These are phyloP conservation scores for Alnus rubra DNA, from an alignment of 306 rosid species.

Conservation along the genomic window DNA sequence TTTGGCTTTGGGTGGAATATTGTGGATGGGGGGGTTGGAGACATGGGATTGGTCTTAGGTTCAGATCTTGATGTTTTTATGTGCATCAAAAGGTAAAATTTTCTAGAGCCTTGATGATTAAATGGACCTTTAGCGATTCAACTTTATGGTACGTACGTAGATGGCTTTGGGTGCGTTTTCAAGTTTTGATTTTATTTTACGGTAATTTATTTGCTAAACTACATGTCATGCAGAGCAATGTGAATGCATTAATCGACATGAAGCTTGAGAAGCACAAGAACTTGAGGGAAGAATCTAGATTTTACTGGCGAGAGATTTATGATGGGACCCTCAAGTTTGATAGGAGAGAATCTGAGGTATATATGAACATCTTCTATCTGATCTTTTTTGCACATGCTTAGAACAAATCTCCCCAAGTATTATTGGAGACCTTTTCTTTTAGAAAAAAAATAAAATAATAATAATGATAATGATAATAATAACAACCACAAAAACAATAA, in stretches of 20 bases:
- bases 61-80: not conserved
- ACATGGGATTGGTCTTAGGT: not conserved
- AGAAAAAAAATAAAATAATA: not conserved
- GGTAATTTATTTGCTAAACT: constrained; percentile 26
- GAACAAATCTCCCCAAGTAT: not conserved
- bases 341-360: constrained; percentile 86
- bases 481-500: not conserved
- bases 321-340: constrained; percentile 84
- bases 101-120: not conserved
- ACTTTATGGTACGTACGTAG: not conserved
- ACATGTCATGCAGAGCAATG: constrained; percentile 70
- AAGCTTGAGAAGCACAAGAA: constrained; percentile 93
- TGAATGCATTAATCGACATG: constrained; percentile 82
- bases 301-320: constrained; percentile 83
- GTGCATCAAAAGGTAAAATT: not conserved
- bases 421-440: not conserved
- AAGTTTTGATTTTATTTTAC: not conserved
- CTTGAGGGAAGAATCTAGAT: constrained; percentile 78
- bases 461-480: not conserved
- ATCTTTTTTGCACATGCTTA: not conserved
- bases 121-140: not conserved
- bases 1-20: not conserved
- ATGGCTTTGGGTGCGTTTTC: not conserved
- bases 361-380: constrained; percentile 4
- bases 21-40: not conserved